Conservation (phyloP, 192 early-diverging fungal genomes). For the Coemansia sp. region DNA sequence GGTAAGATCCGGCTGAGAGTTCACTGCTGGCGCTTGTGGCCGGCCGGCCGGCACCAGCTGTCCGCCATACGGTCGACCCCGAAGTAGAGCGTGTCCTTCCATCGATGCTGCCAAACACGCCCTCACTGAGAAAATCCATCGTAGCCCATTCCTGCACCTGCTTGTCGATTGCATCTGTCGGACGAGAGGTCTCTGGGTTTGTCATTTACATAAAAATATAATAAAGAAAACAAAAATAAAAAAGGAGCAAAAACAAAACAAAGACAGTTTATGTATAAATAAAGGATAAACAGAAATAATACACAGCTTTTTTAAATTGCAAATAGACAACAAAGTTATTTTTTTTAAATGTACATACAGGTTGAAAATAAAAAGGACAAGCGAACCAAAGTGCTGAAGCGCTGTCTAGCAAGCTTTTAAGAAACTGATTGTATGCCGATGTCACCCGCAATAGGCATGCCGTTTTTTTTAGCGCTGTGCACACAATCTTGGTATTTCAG, state of each 20-base stretch:
- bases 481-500: too few species aligned
- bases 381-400: too few species aligned
- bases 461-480: too few species aligned
- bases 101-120: slow-evolving; percentile 51
- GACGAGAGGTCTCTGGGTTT: background rate
- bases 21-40: slow-evolving; percentile 13
- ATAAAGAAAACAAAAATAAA: background rate
- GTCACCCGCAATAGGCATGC: too few species aligned
- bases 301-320: too few species aligned
- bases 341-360: too few species aligned
- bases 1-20: background rate
- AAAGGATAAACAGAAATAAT: background rate
- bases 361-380: background rate
- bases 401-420: too few species aligned
- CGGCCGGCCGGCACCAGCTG: background rate
- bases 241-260: background rate
- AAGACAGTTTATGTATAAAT: background rate
- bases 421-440: too few species aligned
- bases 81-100: slow-evolving; percentile 43
- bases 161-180: slow-evolving; percentile 16
- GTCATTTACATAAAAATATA: slow-evolving; percentile 1
- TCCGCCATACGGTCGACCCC: slow-evolving; percentile 32
- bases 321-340: too few species aligned
- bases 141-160: slow-evolving; percentile 28
- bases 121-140: slow-evolving; percentile 27